Conservation (phyloP, 805 yeast genomes). For the Ogataea nitratoaversa region DNA sequence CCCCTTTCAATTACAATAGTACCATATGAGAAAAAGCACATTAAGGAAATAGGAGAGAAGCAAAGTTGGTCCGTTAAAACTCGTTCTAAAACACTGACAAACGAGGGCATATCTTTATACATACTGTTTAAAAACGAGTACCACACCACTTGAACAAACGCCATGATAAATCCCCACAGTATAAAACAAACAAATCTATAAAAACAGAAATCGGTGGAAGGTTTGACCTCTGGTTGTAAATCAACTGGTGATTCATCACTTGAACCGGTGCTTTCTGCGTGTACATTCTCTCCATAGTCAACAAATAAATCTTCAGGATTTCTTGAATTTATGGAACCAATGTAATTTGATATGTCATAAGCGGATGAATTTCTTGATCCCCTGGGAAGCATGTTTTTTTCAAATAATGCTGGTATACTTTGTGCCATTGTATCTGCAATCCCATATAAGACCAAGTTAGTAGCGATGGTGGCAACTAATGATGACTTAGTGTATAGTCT, state of each 20-base stretch:
- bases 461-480: conserved; percentile 70
- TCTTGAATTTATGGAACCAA: conserved; percentile 13
- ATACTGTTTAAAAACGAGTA: conserved; percentile 73
- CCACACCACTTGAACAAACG: conserved; percentile 87
- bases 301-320: conserved; percentile 27
- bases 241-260: neutral
- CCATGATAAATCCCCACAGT: conserved; percentile 81
- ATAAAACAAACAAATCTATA: conserved; percentile 73
- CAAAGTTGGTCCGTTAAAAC: conserved; percentile 87
- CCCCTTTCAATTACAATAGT: conserved; percentile 78
- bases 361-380: conserved; percentile 13
- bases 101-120: conserved; percentile 76
- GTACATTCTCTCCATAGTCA: conserved; percentile 29
- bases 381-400: conserved; percentile 7
- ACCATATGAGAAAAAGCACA: conserved; percentile 78
- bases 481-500: conserved; percentile 60
- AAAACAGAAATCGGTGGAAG: conserved; percentile 46
- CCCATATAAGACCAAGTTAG: conserved; percentile 79
- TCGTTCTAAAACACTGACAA: conserved; percentile 78
- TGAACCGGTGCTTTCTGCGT: neutral
- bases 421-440: conserved; percentile 93
- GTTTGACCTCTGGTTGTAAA: neutral
- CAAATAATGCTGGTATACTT: conserved; percentile 40
- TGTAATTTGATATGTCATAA: conserved; percentile 17
- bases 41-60: conserved; percentile 82